Percentiles rank a stretch among this genome's conserved stretches.
These are phyloP conservation scores for Prunus fruticosa DNA, from an alignment of 306 rosid species.

Conservation along the genomic window DNA sequence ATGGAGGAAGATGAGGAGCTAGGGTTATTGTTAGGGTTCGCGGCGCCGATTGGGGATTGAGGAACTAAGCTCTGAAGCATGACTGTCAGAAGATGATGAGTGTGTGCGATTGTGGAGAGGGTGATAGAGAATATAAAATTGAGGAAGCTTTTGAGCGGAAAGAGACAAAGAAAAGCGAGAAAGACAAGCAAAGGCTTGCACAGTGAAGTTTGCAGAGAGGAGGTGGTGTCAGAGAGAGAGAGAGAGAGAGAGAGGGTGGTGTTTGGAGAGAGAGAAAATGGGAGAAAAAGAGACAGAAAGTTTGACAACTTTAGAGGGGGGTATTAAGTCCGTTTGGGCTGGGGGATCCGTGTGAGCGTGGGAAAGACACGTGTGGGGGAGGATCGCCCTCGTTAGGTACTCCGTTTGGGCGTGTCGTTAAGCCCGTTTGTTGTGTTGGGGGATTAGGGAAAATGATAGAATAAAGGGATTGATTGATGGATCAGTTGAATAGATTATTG, in stretches of 20 bases:
- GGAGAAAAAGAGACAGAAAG: conserved; percentile 15
- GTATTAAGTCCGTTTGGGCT: no score
- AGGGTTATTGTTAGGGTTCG: conserved; percentile 20
- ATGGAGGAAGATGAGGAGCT: conserved; percentile 43
- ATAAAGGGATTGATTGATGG: neutral
- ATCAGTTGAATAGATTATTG: neutral
- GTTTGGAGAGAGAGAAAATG: conserved; percentile 41
- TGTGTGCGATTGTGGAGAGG: conserved; percentile 10
- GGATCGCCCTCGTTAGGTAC: neutral
- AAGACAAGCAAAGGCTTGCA: conserved; percentile 36
- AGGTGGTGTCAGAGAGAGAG: conserved; percentile 38
- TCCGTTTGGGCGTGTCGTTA: conserved; percentile 24
- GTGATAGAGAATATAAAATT: conserved; percentile 41
- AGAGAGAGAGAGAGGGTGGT: neutral
- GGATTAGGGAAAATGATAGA: neutral
- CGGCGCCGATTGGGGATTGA: conserved; percentile 45
- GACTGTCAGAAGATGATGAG: conserved; percentile 28
- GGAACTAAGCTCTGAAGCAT: conserved; percentile 93
- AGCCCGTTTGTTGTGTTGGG: conserved; percentile 23
- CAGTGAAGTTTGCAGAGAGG: conserved; percentile 33
- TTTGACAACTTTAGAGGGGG: neutral
- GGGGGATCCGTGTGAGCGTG: neutral
- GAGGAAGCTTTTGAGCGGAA: conserved; percentile 45
- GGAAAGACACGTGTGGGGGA: neutral
- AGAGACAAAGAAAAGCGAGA: conserved; percentile 49